A percentile compares a stretch with the other conserved stretches of the same genome.
Conservation (phyloP, 805 yeast genomes). For the Candida yuanshanica region DNA sequence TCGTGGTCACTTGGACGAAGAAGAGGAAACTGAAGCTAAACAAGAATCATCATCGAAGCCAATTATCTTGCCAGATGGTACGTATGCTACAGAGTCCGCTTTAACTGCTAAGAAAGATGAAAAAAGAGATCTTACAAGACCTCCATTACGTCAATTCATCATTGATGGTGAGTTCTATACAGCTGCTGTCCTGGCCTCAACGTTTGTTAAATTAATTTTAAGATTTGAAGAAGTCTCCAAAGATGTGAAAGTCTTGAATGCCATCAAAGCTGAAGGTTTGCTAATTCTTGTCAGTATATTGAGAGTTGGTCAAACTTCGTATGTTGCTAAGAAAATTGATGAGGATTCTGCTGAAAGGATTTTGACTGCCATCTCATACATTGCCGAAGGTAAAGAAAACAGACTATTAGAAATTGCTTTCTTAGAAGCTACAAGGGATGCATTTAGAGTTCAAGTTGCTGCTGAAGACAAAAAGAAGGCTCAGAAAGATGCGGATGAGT, state of each 20-base stretch:
- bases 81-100: conserved; percentile 93
- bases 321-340: conserved; percentile 72
- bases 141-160: conserved; percentile 77
- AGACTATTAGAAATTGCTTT: conserved; percentile 56
- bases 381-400: conserved; percentile 58
- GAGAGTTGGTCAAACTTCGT: conserved; percentile 74
- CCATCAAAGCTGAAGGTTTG: conserved; percentile 91
- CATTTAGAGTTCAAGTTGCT: conserved; percentile 68
- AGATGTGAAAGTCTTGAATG: conserved; percentile 60
- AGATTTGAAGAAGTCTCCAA: conserved; percentile 58
- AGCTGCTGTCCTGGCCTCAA: conserved; percentile 80
- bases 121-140: conserved; percentile 35
- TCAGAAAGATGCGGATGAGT: conserved; percentile 47
- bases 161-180: conserved; percentile 87
- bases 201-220: conserved; percentile 82
- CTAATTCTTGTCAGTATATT: conserved; percentile 86
- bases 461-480: conserved; percentile 54
- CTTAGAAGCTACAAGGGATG: conserved; percentile 81
- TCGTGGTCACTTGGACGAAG: conserved; percentile 30
- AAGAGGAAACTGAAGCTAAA: conserved; percentile 20
- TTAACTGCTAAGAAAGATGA: conserved; percentile 45
- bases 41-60: conserved; percentile 52
- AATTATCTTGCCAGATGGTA: conserved; percentile 94
- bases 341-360: conserved; percentile 97
- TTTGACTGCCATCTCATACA: conserved; percentile 74